Percentiles rank a stretch among this genome's conserved stretches.
Conservation (phyloP, 176 grass and related monocot species). For the Cenchrus americanus region DNA sequence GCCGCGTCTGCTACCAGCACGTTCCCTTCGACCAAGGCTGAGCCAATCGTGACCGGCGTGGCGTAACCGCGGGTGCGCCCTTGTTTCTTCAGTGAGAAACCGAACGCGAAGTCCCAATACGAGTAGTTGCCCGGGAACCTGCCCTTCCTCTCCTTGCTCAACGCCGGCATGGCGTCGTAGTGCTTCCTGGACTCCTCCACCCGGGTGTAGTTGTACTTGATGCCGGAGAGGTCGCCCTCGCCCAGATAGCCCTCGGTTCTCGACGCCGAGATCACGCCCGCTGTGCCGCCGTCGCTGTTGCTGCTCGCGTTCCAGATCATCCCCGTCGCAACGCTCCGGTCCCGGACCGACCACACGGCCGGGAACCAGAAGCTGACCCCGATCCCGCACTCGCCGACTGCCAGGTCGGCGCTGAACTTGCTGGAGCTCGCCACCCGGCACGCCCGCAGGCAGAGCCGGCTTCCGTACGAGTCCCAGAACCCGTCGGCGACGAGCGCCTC, state of each 20-base stretch:
- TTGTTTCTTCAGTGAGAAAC: not conserved
- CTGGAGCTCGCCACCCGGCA: not conserved
- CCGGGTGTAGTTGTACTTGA: constrained; percentile 3
- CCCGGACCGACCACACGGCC: constrained; percentile 6
- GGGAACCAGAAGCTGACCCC: constrained; percentile 24
- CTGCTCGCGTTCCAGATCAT: constrained; percentile 22
- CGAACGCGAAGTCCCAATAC: not conserved
- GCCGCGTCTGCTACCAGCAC: not conserved
- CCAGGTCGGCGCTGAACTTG: not conserved
- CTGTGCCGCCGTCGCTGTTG: not conserved
- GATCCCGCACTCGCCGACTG: constrained; percentile 6
- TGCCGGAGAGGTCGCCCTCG: not conserved
- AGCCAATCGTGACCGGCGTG: not conserved
- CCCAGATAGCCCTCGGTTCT: not conserved
- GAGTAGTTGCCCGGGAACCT: constrained; percentile 1
- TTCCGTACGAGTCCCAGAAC: not conserved
- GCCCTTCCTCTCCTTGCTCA: constrained; percentile 15
- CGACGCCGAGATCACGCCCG: constrained; percentile 5
- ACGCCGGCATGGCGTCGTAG: not conserved
- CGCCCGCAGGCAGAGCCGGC: constrained; percentile 2
- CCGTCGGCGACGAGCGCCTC: constrained; percentile 30
- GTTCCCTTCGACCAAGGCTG: not conserved
- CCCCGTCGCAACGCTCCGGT: not conserved
- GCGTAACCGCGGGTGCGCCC: not conserved
- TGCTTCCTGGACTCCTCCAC: constrained; percentile 23